Base-by-base conservation (phyloP, 2,329 filamentous ascomycete genomes). In the Endothia cerciana region DNA sequence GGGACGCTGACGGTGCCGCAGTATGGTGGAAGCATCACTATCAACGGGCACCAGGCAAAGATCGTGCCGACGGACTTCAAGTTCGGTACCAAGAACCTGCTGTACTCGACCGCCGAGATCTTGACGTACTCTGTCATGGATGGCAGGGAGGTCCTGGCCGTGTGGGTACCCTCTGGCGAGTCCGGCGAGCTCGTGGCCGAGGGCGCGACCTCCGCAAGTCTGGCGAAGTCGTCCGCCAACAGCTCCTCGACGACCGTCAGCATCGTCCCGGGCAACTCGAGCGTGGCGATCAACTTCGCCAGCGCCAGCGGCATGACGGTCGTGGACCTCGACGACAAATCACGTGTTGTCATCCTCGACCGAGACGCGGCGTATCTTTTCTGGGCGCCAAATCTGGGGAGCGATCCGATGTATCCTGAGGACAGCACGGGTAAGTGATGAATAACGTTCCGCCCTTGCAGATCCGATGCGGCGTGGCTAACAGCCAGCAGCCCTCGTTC, bases 1-100 rank as follows among this genome's bases (percentile, higher is more conserved):
- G 87, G 87, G 1, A 74, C 78, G 5, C 58, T 88, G 10, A 83
- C 80, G 0, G 79, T 89, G 17, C 86, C 87, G 1, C 81, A 82
- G 64, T 77, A 81, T 56, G 80, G 77, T 1, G 78, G 77, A 0
- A 72, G 74, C 0, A 81, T 88, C 55, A 77, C 82, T 6, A 79
- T 90, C 49, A 82, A 88, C 64, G 87, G 87, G 1, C 84, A 87
- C 45, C 84, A 88, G 64, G 83, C 86, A 8, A 89, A 89, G 77
- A 84, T 89, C 19, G 73, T 89, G 3, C 83, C 86, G 0, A 86
- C 86, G 0, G 87, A 89, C 69, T 89, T 88, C 65, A 73, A 69
- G 1, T 82, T 88, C 47, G 87, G 86, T 1, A 73, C 75, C 8
- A 77, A 84, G 67, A 82, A 74, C 0, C 72, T 87, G 0, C 72